These are phyloP conservation scores for Periconia sp. DNA, from an alignment of 2,329 filamentous ascomycete species.

Conservation along the genomic window DNA sequence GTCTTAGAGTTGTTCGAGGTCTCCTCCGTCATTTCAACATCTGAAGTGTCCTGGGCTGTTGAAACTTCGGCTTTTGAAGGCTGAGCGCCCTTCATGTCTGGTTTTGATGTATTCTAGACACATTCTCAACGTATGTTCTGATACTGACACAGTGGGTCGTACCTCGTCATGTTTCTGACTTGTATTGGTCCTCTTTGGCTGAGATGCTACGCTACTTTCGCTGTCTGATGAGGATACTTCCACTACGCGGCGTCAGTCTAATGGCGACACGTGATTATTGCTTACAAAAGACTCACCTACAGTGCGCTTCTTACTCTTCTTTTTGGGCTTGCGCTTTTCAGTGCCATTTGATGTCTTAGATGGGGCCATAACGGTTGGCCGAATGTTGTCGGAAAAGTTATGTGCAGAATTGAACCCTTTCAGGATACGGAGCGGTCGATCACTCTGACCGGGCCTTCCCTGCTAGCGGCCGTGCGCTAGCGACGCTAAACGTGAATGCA, in stretches of 20 bases:
- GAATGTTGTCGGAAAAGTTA: no score
- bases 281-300: conserved; percentile 21
- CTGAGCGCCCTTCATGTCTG: neutral
- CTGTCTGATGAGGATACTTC: conserved; percentile 36
- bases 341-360: conserved; percentile 20
- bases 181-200: conserved; percentile 16
- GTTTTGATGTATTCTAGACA: conserved; percentile 7
- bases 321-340: conserved; percentile 29
- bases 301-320: conserved; percentile 39
- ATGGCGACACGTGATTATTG: neutral
- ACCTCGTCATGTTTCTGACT: conserved; percentile 4
- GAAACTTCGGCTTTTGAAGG: conserved; percentile 12
- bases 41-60: conserved; percentile 18
- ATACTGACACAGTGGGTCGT: neutral
- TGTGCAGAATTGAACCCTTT: no score
- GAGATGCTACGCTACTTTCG: conserved; percentile 36
- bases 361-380: no score
- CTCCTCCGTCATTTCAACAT: conserved; percentile 26
- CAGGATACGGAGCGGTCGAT: no score
- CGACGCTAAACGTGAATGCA: no score
- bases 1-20: conserved; percentile 2
- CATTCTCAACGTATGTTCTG: neutral
- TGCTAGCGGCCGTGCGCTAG: no score
- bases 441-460: no score
- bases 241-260: conserved; percentile 21